phyloP scores from a whole-genome alignment of 257 asterid species.

The Echium plantagineum region DNA sequence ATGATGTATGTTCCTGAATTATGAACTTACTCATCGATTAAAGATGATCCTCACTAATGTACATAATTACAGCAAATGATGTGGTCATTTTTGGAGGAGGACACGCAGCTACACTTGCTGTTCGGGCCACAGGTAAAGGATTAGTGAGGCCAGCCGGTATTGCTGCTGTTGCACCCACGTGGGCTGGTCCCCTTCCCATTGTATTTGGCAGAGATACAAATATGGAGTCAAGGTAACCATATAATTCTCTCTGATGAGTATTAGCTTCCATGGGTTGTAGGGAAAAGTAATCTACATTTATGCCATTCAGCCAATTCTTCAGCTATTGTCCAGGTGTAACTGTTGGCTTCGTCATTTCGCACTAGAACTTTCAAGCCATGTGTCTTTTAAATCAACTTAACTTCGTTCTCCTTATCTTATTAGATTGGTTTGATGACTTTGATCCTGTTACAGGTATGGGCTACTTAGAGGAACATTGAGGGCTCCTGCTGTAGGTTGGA shows the following conservation, averaged over 20 bases:
- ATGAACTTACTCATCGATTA: neutral
- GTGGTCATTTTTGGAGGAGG: slow-evolving; percentile 89
- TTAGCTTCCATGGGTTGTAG: too few species aligned
- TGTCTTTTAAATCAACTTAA: neutral
- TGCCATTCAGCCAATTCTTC: too few species aligned
- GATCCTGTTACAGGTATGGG: slow-evolving; percentile 46
- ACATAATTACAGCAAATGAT: slow-evolving; percentile 39
- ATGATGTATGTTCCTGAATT: too few species aligned
- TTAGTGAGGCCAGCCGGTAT: slow-evolving; percentile 66
- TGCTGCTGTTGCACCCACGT: slow-evolving; percentile 95
- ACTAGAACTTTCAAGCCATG: too few species aligned
- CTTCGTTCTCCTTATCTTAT: neutral
- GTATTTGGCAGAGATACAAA: slow-evolving; percentile 81
- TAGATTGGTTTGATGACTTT: neutral
- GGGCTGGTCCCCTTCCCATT: slow-evolving; percentile 98
- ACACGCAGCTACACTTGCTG: slow-evolving; percentile 89
- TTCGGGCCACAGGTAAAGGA: slow-evolving; percentile 74
- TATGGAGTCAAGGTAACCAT: slow-evolving; percentile 70
- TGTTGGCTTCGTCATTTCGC: too few species aligned
- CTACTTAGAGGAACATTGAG: slow-evolving; percentile 80
- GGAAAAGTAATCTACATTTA: too few species aligned
- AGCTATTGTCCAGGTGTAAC: too few species aligned
- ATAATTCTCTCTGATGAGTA: too few species aligned
- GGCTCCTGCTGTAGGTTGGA: slow-evolving; percentile 97
- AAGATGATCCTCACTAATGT: slow-evolving; percentile 9